Base-by-base conservation (phyloP, 371 early-diverging fungal species). In the Circinella umbellata region DNA sequence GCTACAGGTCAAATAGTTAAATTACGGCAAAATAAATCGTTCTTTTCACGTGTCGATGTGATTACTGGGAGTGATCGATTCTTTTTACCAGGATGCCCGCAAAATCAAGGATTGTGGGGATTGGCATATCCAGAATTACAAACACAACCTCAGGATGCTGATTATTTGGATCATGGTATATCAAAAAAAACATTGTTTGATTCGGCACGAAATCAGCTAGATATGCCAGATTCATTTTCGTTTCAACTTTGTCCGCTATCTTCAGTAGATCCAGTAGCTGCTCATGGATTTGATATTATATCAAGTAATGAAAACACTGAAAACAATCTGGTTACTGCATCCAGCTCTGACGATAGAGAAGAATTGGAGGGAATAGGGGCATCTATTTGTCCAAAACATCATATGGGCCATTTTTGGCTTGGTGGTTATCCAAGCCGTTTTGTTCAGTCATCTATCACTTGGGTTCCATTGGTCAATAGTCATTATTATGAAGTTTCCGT, bases 401-500 rank as follows among this genome's bases (percentile, higher is more conserved):
- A 64, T 10, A 61, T 42, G 11, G 72, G 72, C 3, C 72, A 72
- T 51, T 72, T 72, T 27, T 72, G 68, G 65, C 49, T 72, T 9
- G 72, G 72, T 18, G 72, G 72, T 1, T 72, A 72, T 49, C 15
- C 48, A 1, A 46, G 48, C 4, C 34, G 15, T 9, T 15, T 54
- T 10, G 42, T 68, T 35, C 60, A 36, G 6, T 66, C 54, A 27
- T 34, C 60, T 4, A 36, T 68, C 15, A 35, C 18, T 14, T 72
- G 68, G 68, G 68, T 72, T 3, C 64, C 68, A 9, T 71, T 77
- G 0, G 17, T 75, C 35, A 54, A 72, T 15, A 76, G 70, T 34
- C 74, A 73, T 38, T 77, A 79, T 69, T 81, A 79, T 48, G 78
- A 79, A 61, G 79, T 81, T 13, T 69, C 51, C 13, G 63, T 81